Percentiles rank a stretch among this genome's conserved stretches.
Evolutionary conservation across 2,329 filamentous ascomycete genomes (phyloP).

Genomic region (Scopulariopsis brevicaulis): DNA sequence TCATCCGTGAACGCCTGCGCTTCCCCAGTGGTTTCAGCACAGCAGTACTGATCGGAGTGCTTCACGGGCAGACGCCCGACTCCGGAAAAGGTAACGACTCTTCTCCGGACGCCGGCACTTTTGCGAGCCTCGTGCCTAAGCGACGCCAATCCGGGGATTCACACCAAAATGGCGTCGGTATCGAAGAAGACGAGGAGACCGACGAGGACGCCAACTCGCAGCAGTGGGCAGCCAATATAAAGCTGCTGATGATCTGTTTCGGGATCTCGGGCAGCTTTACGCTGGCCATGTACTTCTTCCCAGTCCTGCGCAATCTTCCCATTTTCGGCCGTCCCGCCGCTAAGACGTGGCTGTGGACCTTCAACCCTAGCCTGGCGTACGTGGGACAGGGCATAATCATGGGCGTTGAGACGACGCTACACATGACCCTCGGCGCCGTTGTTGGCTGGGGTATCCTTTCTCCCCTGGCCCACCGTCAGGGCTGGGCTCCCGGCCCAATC

Average conservation of each 20-base stretch:
- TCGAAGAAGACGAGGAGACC: constrained; percentile 15
- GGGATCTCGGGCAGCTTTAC: constrained; percentile 56
- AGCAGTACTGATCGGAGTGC: constrained; percentile 79
- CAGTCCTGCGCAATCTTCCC: constrained; percentile 73
- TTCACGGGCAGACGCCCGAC: constrained; percentile 51
- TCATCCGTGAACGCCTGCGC: constrained; percentile 81
- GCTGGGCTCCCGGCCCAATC: constrained; percentile 83
- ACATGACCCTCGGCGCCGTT: constrained; percentile 86
- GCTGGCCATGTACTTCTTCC: constrained; percentile 80
- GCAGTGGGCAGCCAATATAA: constrained; percentile 34
- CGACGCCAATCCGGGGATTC: constrained; percentile 10
- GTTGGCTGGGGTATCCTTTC: constrained; percentile 87
- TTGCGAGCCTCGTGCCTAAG: constrained; percentile 28
- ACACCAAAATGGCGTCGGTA: constrained; percentile 13
- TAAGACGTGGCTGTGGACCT: constrained; percentile 79
- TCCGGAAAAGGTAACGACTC: background rate
- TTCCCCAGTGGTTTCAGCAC: constrained; percentile 96
- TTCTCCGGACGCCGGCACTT: constrained; percentile 16
- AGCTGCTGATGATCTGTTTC: constrained; percentile 45
- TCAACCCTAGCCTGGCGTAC: constrained; percentile 96
- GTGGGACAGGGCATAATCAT: constrained; percentile 97
- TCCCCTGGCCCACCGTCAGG: constrained; percentile 71
- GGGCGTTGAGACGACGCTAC: constrained; percentile 87
- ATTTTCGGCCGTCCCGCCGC: constrained; percentile 70
- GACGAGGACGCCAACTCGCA: constrained; percentile 16